phyloP scores from a whole-genome alignment of 1,284 basidiomycete species.

The Grifola frondosa region DNA sequence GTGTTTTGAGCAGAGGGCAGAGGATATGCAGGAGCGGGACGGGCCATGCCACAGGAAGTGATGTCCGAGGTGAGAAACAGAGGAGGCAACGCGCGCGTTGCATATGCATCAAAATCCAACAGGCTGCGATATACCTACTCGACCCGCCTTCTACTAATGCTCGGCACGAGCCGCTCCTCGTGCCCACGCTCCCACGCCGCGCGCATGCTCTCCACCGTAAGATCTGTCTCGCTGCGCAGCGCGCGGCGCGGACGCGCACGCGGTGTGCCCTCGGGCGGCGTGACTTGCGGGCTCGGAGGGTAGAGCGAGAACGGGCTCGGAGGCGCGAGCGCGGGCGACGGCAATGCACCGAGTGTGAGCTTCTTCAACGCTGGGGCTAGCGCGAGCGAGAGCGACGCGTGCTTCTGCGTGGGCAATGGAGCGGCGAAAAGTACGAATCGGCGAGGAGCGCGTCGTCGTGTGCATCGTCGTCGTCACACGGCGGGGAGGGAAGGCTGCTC shows the following conservation, averaged over 20 bases:
- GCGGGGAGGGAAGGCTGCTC: slow-evolving; percentile 23
- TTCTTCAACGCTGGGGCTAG: slow-evolving; percentile 10
- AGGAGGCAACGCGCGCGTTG: too few species aligned
- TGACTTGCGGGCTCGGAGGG: slow-evolving; percentile 16
- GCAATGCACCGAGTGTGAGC: slow-evolving; percentile 29
- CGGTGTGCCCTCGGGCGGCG: too few species aligned
- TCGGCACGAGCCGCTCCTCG: too few species aligned
- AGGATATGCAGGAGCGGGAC: too few species aligned
- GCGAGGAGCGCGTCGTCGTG: slow-evolving; percentile 3
- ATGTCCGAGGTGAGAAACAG: too few species aligned
- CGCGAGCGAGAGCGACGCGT: slow-evolving; percentile 1
- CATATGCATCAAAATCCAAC: too few species aligned
- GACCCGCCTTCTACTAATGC: too few species aligned
- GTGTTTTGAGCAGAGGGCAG: too few species aligned
- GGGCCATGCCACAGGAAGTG: too few species aligned
- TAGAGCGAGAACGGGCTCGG: slow-evolving; percentile 34
- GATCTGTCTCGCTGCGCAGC: too few species aligned
- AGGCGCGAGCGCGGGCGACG: slow-evolving; percentile 30
- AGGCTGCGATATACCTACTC: too few species aligned
- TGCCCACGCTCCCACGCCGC: slow-evolving; percentile 18
- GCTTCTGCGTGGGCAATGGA: neutral
- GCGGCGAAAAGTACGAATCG: neutral
- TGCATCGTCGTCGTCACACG: slow-evolving; percentile 21
- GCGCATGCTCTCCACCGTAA: slow-evolving; percentile 17
- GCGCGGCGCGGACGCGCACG: too few species aligned